A percentile compares a stretch with the other conserved stretches of the same genome.
Conservation (phyloP, 352 stramenopile species). For the Globisporangium heterothallicum region DNA sequence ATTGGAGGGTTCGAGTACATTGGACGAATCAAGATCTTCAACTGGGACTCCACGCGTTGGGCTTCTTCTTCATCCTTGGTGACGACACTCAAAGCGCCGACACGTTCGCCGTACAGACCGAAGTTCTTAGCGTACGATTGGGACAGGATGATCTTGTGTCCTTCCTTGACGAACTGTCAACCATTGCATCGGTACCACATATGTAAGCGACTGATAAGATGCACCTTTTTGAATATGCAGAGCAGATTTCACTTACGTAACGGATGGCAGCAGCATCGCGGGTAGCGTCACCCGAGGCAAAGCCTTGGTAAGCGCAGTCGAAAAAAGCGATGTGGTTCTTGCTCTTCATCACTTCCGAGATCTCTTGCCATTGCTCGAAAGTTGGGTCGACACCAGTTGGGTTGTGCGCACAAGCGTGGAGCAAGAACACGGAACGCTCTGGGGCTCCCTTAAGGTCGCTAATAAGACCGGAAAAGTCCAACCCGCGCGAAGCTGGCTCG, state of each 20-base stretch:
- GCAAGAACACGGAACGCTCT: constrained; percentile 93
- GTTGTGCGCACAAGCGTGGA: constrained; percentile 99
- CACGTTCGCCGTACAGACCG: constrained; percentile 98
- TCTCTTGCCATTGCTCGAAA: constrained; percentile 97
- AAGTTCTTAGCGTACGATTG: constrained; percentile 99
- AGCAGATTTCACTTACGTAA: constrained; percentile 36
- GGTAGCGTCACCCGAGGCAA: constrained; percentile 95
- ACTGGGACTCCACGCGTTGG: constrained; percentile 93
- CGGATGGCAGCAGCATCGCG: constrained; percentile 94
- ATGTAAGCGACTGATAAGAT: neutral
- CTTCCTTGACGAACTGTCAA: constrained; percentile 94
- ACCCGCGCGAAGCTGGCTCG: constrained; percentile 70
- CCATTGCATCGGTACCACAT: neutral
- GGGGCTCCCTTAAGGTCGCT: constrained; percentile 93
- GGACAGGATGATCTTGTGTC: constrained; percentile 95
- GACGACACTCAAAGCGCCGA: constrained; percentile 96
- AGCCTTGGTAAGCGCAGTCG: constrained; percentile 99
- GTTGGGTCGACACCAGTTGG: constrained; percentile 98
- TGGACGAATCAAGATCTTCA: constrained; percentile 98
- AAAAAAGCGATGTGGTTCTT: constrained; percentile 98
- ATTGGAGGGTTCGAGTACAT: constrained; percentile 99
- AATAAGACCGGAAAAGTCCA: constrained; percentile 94
- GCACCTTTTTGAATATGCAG: neutral
- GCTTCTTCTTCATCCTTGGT: constrained; percentile 92
- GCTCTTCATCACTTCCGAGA: constrained; percentile 93